Evolutionary conservation across 2,329 filamentous ascomycete species (phyloP).

Genomic region (Neocucurbitaria cava): DNA sequence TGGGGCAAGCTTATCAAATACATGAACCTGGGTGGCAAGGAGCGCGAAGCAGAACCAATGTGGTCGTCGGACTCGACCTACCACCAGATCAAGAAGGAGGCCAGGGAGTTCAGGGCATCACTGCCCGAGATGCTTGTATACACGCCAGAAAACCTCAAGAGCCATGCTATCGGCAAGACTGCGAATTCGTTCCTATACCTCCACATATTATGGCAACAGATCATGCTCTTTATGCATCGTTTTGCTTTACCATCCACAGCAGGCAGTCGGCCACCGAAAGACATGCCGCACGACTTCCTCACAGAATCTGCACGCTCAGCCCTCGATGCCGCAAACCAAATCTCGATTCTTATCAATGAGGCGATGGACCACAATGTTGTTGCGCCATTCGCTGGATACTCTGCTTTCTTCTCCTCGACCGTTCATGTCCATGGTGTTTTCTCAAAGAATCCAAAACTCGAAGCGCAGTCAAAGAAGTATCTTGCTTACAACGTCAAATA

Average conservation of each 20-base stretch:
- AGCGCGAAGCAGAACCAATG: constrained; percentile 76
- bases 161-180: constrained; percentile 82
- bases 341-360: constrained; percentile 83
- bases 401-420: constrained; percentile 89
- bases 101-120: constrained; percentile 71
- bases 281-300: constrained; percentile 80
- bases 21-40: constrained; percentile 86
- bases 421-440: constrained; percentile 95
- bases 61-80: constrained; percentile 86
- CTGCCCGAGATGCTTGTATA: constrained; percentile 78
- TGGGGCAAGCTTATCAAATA: constrained; percentile 93
- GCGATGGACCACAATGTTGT: constrained; percentile 80
- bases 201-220: constrained; percentile 89
- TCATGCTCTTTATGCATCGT: constrained; percentile 86
- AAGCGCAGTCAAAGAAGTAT: constrained; percentile 81
- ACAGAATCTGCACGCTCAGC: constrained; percentile 77
- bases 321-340: constrained; percentile 82
- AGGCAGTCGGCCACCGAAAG: constrained; percentile 67
- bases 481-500: constrained; percentile 88
- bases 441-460: constrained; percentile 78
- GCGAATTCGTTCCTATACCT: constrained; percentile 93
- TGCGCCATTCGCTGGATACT: constrained; percentile 93
- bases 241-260: constrained; percentile 78
- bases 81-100: constrained; percentile 71
- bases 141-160: constrained; percentile 79